Evolutionary conservation across 768 basidiomycete genomes (phyloP).

Genomic region (Auricularia heimuer): DNA sequence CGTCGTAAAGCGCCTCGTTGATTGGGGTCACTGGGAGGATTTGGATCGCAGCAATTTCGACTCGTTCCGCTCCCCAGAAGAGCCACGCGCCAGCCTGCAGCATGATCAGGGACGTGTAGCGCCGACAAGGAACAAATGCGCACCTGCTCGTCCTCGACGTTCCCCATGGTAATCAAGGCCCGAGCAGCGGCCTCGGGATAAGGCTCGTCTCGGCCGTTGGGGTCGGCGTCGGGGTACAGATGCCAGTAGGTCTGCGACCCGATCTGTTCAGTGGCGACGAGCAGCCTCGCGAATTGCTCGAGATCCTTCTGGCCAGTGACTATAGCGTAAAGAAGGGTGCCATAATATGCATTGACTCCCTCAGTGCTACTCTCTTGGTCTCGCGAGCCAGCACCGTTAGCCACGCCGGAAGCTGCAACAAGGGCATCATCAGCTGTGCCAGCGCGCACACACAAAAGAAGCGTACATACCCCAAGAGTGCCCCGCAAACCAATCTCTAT

Average conservation of each 20-base stretch:
- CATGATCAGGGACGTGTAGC: background rate
- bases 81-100: constrained; percentile 5
- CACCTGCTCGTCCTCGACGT: constrained; percentile 28
- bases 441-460: no score
- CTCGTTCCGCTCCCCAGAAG: constrained; percentile 24
- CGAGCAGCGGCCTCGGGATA: constrained; percentile 25
- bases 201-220: constrained; percentile 24
- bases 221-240: constrained; percentile 22
- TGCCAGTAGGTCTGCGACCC: constrained; percentile 27
- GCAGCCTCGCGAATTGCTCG: constrained; percentile 23
- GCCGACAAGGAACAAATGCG: constrained; percentile 5
- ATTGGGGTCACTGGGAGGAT: constrained; percentile 27
- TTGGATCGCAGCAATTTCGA: constrained; percentile 25
- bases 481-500: constrained; percentile 28
- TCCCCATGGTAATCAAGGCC: constrained; percentile 24
- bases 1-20: constrained; percentile 26
- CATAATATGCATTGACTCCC: constrained; percentile 27
- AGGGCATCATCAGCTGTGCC: background rate
- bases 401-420: constrained; percentile 21
- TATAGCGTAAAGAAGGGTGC: constrained; percentile 24
- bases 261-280: constrained; percentile 26
- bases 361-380: constrained; percentile 27
- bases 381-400: constrained; percentile 24
- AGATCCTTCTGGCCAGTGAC: constrained; percentile 23
- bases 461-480: constrained; percentile 28